phyloP scores from a whole-genome alignment of 805 yeast genomes.

The Peterozyma xylosa region DNA sequence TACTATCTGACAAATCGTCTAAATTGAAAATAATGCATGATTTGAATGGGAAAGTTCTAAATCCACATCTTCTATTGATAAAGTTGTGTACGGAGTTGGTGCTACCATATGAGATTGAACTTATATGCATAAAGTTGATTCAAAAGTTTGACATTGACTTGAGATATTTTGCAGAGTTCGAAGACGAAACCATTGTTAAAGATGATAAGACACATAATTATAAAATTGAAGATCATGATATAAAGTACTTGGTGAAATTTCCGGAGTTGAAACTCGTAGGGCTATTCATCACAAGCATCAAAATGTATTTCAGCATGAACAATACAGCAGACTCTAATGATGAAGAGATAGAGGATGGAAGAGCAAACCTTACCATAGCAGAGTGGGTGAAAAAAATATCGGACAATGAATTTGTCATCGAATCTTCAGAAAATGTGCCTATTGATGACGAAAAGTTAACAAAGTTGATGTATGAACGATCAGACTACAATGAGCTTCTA shows the following conservation, averaged over 20 bases:
- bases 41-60: conserved; percentile 10
- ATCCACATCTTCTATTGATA: conserved; percentile 32
- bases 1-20: background rate
- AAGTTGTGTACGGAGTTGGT: conserved; percentile 32
- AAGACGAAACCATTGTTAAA: no score
- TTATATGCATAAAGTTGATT: conserved; percentile 23
- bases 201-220: no score
- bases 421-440: background rate
- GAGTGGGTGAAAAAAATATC: background rate
- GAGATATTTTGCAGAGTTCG: background rate
- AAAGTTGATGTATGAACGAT: conserved; percentile 17
- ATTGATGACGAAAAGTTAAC: conserved; percentile 15
- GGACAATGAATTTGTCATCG: background rate
- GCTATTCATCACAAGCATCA: conserved; percentile 23
- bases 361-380: no score
- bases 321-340: background rate
- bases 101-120: conserved; percentile 43
- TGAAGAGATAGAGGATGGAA: no score
- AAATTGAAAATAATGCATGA: background rate
- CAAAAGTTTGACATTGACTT: conserved; percentile 11
- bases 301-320: conserved; percentile 21
- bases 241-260: conserved; percentile 9
- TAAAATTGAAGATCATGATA: no score
- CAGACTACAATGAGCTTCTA: conserved; percentile 24
- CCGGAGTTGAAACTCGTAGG: conserved; percentile 32